Evolutionary conservation across 768 basidiomycete genomes (phyloP).

Genomic region (Boletus sp.): DNA sequence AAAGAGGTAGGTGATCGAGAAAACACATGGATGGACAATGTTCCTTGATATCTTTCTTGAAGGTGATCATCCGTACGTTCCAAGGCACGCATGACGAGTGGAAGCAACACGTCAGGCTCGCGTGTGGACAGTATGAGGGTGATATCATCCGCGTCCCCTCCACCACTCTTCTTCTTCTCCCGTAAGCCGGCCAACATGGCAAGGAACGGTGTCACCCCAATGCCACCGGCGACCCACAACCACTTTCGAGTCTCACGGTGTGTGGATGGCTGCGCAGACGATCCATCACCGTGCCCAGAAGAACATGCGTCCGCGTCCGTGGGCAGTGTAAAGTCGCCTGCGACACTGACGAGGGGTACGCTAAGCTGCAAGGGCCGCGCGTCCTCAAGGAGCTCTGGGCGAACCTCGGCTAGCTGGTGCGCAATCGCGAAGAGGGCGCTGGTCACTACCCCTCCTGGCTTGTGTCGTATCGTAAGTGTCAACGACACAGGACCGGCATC

Average conservation of each 20-base stretch:
- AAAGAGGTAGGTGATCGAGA: slow-evolving; percentile 1
- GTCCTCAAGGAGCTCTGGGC: slow-evolving; percentile 43
- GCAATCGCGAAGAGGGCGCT: slow-evolving; percentile 52
- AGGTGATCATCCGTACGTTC: neutral
- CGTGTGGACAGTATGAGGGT: slow-evolving; percentile 49
- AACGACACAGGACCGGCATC: slow-evolving; percentile 23
- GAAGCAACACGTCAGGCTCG: slow-evolving; percentile 51
- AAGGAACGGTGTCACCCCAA: slow-evolving; percentile 65
- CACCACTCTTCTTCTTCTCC: neutral
- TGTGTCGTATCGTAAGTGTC: slow-evolving; percentile 55
- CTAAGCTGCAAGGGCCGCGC: slow-evolving; percentile 37
- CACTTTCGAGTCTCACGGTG: slow-evolving; percentile 22
- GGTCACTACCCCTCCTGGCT: slow-evolving; percentile 54
- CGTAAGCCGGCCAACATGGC: slow-evolving; percentile 43
- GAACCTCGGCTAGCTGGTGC: slow-evolving; percentile 37
- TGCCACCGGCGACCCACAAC: slow-evolving; percentile 62
- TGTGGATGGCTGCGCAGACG: neutral
- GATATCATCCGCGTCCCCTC: slow-evolving; percentile 36
- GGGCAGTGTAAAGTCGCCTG: slow-evolving; percentile 49
- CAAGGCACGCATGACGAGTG: slow-evolving; percentile 30
- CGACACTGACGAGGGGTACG: slow-evolving; percentile 50
- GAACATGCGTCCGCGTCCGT: neutral
- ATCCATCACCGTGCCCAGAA: neutral
- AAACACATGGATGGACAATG: slow-evolving; percentile 43
- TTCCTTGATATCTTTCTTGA: neutral